Conservation (phyloP, 495 filamentous ascomycete species). For the Rusavskia elegans region DNA sequence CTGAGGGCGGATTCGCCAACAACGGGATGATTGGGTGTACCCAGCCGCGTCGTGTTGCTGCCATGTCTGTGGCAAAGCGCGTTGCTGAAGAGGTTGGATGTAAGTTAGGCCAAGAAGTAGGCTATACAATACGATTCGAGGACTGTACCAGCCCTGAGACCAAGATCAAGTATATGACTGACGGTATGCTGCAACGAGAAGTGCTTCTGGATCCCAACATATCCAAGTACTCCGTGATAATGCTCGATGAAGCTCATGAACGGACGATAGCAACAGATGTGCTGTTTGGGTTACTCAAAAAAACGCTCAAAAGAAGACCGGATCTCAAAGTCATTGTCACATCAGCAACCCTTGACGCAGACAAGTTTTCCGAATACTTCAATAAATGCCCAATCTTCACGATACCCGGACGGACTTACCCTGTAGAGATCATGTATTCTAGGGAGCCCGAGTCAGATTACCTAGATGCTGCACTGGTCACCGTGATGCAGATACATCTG, state of each 20-base stretch:
- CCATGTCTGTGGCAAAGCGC: conserved; percentile 93
- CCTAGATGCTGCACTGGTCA: conserved; percentile 83
- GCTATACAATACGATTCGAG: conserved; percentile 96
- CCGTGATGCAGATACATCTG: conserved; percentile 96
- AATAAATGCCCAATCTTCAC: conserved; percentile 89
- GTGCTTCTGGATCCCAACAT: conserved; percentile 80
- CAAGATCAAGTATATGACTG: conserved; percentile 98
- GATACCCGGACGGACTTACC: conserved; percentile 87
- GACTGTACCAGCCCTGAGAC: conserved; percentile 82
- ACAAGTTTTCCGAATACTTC: conserved; percentile 94
- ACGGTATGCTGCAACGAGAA: conserved; percentile 94
- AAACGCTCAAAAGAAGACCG: conserved; percentile 68
- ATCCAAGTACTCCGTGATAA: conserved; percentile 83
- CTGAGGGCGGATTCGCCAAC: conserved; percentile 80
- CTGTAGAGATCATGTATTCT: conserved; percentile 88
- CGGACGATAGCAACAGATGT: conserved; percentile 93
- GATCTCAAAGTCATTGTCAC: conserved; percentile 94
- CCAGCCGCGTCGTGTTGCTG: conserved; percentile 90
- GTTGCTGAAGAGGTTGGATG: conserved; percentile 95
- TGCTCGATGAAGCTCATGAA: conserved; percentile 98
- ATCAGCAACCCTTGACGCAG: conserved; percentile 88
- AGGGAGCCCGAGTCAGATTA: conserved; percentile 93
- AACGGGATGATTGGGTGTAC: conserved; percentile 93
- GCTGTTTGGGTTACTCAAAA: conserved; percentile 85
- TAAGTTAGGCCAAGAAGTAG: conserved; percentile 77